Base-by-base conservation (phyloP, 192 early-diverging fungal species). In the Entomortierella lignicola region DNA sequence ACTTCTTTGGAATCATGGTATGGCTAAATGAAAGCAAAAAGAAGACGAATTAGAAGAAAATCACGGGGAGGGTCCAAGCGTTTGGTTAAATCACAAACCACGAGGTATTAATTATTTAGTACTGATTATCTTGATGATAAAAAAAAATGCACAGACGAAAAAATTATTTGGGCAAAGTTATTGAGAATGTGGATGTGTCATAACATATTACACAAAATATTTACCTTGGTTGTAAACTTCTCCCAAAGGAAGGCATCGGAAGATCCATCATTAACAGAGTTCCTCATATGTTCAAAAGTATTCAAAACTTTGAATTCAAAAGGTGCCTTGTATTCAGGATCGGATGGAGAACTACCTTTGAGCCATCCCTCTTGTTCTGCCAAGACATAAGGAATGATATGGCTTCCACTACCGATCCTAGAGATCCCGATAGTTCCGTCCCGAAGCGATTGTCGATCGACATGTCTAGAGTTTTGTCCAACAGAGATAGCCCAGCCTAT, bases 231-330 rank as follows among this genome's bases (percentile, higher is more conserved):
- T n/a, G 95, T 97, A 34, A 95, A 91, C 0, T 89, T 85, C 66
- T 97, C 96, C 96, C 96, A 97, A 67, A 97, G 82, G 60, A 97
- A 97, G 8, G 89, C 92, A 81, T 96, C 96, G 8, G 81, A 81
- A 8, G 71, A 61, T 25, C 87, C 88, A 8, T 82, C 72, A 42
- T 88, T 85, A 53, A 94, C 89, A 20, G 92, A 94, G 17, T 86
- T 70, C 13, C 90, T 83, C 81, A 97, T 88, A 0, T 88, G 86
- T 20, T 88, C 64, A 43, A 97, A 88, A 63, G 95, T 90, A 60
- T 94, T 88, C n/a, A 93, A 77, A 5, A 92, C 88, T 0, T 84
- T 81, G 63, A 95, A 95, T 31, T 85, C 61, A 32, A 94, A 92
- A 47, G 89, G 79, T 26, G 55, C 52, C 42, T 80, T 68, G 42